Conservation (phyloP, 2,329 filamentous ascomycete genomes). For the Rosellinia necatrix region DNA sequence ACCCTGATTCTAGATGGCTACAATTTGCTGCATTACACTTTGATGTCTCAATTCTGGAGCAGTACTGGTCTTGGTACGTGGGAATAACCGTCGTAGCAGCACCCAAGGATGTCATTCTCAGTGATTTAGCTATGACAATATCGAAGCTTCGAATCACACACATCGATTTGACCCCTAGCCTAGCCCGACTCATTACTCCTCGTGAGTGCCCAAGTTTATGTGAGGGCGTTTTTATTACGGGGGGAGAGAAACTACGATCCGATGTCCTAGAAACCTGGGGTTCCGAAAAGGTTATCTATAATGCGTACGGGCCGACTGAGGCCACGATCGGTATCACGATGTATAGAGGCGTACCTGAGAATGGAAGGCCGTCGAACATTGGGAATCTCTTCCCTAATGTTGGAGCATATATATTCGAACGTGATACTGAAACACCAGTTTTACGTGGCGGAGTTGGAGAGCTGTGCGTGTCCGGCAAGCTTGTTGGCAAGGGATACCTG, state of each 20-base stretch:
- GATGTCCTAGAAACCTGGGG: constrained; percentile 91
- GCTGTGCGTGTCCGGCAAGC: constrained; percentile 82
- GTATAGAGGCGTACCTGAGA: constrained; percentile 77
- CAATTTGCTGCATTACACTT: constrained; percentile 96
- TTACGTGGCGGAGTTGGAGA: constrained; percentile 81
- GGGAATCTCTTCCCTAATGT: constrained; percentile 87
- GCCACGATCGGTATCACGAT: constrained; percentile 92
- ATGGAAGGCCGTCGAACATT: constrained; percentile 86
- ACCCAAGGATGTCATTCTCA: constrained; percentile 81
- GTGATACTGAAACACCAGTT: constrained; percentile 71
- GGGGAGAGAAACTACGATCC: constrained; percentile 84
- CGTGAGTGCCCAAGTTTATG: constrained; percentile 80
- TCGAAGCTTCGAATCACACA: constrained; percentile 78
- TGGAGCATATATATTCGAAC: constrained; percentile 76
- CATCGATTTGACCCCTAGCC: constrained; percentile 87
- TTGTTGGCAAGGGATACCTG: constrained; percentile 89
- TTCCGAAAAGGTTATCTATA: constrained; percentile 79
- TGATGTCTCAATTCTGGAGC: constrained; percentile 89
- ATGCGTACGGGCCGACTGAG: constrained; percentile 91
- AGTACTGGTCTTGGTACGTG: constrained; percentile 95
- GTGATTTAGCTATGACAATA: constrained; percentile 78
- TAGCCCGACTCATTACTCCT: constrained; percentile 78
- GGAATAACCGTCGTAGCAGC: constrained; percentile 84
- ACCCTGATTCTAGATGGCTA: constrained; percentile 75
- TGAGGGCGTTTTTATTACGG: constrained; percentile 88